Evolutionary conservation across 2,329 filamentous ascomycete species (phyloP).

Genomic region (Curvularia spicifera): DNA sequence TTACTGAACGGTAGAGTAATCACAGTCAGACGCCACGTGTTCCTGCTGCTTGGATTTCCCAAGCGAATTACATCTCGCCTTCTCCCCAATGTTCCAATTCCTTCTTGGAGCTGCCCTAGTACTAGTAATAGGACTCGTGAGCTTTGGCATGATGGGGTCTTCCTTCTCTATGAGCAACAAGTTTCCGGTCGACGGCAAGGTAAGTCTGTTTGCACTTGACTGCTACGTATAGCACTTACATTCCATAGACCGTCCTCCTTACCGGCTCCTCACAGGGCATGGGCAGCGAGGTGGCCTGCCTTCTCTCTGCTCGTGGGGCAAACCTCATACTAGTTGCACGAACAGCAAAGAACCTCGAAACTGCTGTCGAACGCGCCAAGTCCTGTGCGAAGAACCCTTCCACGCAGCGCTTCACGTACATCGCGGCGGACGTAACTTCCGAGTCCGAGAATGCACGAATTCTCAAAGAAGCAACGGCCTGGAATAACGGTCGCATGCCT

Average conservation of each 20-base stretch:
- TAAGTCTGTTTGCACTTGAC: conserved; percentile 47
- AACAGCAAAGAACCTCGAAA: conserved; percentile 74
- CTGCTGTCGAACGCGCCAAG: conserved; percentile 71
- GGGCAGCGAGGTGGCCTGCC: conserved; percentile 75
- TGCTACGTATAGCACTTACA: background rate
- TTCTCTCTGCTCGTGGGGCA: conserved; percentile 82
- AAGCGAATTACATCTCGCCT: background rate
- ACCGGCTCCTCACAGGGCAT: conserved; percentile 94
- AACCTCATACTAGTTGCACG: conserved; percentile 86
- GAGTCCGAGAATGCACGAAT: conserved; percentile 72
- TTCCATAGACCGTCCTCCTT: conserved; percentile 77
- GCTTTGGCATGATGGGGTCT: conserved; percentile 69
- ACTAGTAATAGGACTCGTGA: conserved; percentile 47
- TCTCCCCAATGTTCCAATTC: conserved; percentile 43
- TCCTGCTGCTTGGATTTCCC: background rate
- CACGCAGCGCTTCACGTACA: conserved; percentile 79
- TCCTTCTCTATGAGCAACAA: conserved; percentile 68
- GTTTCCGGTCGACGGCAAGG: conserved; percentile 85
- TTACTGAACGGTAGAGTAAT: conserved; percentile 1
- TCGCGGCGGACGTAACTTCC: conserved; percentile 80
- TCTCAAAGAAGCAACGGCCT: conserved; percentile 72
- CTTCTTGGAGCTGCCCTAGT: conserved; percentile 45
- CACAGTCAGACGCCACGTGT: conserved; percentile 1
- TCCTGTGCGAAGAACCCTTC: conserved; percentile 68
- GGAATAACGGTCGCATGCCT: conserved; percentile 76